Base-by-base conservation (phyloP, 805 yeast species). In the Candida ascalaphidarum region DNA sequence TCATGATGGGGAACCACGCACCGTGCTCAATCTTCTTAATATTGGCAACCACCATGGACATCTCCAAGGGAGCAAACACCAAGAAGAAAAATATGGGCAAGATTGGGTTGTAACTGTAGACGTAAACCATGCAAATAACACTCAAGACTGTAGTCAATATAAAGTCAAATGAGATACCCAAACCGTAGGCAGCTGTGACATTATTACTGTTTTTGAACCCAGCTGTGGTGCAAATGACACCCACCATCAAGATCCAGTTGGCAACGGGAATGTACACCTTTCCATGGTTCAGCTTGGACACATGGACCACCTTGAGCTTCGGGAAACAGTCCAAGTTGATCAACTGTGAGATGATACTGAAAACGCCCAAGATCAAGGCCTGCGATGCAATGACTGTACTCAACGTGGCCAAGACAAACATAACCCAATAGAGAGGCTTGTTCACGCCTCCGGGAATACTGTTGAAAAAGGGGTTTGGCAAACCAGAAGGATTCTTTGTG, bases 361-460 rank as follows among this genome's bases (percentile, higher is more conserved):
- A 73, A 11, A 70, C 76, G 4, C 77, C 71, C 22, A 71, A 52
- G 29, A 74, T 72, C 35, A 74, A 57, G 0, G 78, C 77, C 42
- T 74, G 81, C 4, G 76, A 66, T 0, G 81, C 79, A 39, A 74
- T 71, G 25, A 75, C 60, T 4, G 78, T 68, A 2, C 73, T 60
- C 29, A 73, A 47, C 1, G 72, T 70, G 1, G 80, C 74, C 26
- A 75, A 37, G 13, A 64, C 67, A 43, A 73, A 65, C 45, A 66
- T 55, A 5, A 47, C 29, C 79, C 78, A 72, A 43, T 67, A 72
- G 14, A 58, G 52, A 3, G 60, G 58, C 5, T 60, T 48, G 11
- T 55, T 55, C 14, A 54, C 36, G 3, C 68, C 67, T 6, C 76
- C 77, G 0, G 79, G 78, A 29, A 72, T 53, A 0, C 74, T 61